phyloP scores from a whole-genome alignment of 2,329 filamentous ascomycete genomes.

The Xylariaceae sp. region DNA sequence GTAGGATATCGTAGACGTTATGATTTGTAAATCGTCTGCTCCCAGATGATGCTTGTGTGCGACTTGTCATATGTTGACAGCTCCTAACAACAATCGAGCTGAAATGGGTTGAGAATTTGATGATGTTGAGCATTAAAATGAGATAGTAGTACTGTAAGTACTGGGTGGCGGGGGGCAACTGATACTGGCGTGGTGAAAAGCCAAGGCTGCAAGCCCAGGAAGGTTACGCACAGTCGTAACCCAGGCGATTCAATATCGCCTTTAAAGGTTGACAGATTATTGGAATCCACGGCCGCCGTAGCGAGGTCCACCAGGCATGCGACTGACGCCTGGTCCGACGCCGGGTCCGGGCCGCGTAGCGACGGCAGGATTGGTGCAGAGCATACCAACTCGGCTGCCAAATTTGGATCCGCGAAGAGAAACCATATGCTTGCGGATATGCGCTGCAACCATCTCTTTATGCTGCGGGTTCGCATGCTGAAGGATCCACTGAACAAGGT shows the following conservation, averaged over 20 bases:
- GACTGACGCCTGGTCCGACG: slow-evolving; percentile 60
- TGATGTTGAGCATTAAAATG: slow-evolving; percentile 20
- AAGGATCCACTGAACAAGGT: slow-evolving; percentile 94
- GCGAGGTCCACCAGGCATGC: slow-evolving; percentile 54
- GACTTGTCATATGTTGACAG: slow-evolving; percentile 42
- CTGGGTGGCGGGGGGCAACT: slow-evolving; percentile 1
- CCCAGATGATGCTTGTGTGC: slow-evolving; percentile 45
- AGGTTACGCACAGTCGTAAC: slow-evolving; percentile 2
- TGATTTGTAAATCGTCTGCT: slow-evolving; percentile 50
- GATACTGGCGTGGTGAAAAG: slow-evolving; percentile 6
- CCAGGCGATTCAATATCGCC: slow-evolving; percentile 9
- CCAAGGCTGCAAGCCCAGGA: slow-evolving; percentile 4
- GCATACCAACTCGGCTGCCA: slow-evolving; percentile 95
- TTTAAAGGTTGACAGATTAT: slow-evolving; percentile 32
- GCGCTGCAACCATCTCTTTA: slow-evolving; percentile 84
- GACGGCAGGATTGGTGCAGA: slow-evolving; percentile 91
- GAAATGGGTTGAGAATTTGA: slow-evolving; percentile 27
- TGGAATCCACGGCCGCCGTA: slow-evolving; percentile 54
- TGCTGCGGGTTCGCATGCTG: slow-evolving; percentile 83
- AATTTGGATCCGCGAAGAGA: slow-evolving; percentile 98
- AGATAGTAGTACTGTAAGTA: slow-evolving; percentile 14
- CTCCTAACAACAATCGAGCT: slow-evolving; percentile 33
- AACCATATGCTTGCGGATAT: slow-evolving; percentile 99
- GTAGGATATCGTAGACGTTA: slow-evolving; percentile 54
- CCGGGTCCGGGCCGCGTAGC: slow-evolving; percentile 85